phyloP scores from a whole-genome alignment of 148 eudicot species.

The Heliosperma pusillum region DNA sequence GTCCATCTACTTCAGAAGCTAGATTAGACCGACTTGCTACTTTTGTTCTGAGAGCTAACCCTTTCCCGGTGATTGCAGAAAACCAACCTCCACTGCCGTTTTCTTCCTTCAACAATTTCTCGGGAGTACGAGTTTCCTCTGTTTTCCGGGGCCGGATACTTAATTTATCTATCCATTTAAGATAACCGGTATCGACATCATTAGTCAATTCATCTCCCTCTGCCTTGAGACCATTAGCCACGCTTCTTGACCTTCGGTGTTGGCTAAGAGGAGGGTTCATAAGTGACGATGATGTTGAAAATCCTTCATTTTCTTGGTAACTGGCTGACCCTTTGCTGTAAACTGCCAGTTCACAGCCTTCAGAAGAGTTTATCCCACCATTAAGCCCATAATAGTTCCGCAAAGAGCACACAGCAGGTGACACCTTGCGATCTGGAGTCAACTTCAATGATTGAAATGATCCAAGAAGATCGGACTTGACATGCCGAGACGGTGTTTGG shows the following conservation, averaged over 20 bases:
- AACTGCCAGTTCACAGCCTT: constrained; percentile 75
- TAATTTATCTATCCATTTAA: constrained; percentile 45
- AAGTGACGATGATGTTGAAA: constrained; percentile 32
- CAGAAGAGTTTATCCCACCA: constrained; percentile 30
- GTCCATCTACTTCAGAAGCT: constrained; percentile 45
- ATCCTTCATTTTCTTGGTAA: constrained; percentile 43
- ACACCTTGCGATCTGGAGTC: constrained; percentile 47
- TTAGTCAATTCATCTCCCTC: constrained; percentile 40
- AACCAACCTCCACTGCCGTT: constrained; percentile 52
- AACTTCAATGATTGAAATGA: constrained; percentile 56
- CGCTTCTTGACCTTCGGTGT: constrained; percentile 64
- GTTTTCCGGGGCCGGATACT: constrained; percentile 56
- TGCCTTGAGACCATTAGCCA: constrained; percentile 47
- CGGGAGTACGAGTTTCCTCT: constrained; percentile 54
- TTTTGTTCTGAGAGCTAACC: constrained; percentile 82
- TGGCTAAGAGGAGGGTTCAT: constrained; percentile 56
- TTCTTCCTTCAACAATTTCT: constrained; percentile 69
- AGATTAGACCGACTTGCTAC: constrained; percentile 50
- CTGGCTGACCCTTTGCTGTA: constrained; percentile 46
- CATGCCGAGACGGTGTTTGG: constrained; percentile 43
- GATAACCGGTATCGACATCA: constrained; percentile 23
- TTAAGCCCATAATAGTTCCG: constrained; percentile 72
- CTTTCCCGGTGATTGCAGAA: constrained; percentile 57
- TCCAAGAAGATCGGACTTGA: constrained; percentile 63
- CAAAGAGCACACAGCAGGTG: constrained; percentile 72